These are phyloP conservation scores for Peronospora belbahrii DNA, from an alignment of 352 stramenopile genomes.

Conservation along the genomic window DNA sequence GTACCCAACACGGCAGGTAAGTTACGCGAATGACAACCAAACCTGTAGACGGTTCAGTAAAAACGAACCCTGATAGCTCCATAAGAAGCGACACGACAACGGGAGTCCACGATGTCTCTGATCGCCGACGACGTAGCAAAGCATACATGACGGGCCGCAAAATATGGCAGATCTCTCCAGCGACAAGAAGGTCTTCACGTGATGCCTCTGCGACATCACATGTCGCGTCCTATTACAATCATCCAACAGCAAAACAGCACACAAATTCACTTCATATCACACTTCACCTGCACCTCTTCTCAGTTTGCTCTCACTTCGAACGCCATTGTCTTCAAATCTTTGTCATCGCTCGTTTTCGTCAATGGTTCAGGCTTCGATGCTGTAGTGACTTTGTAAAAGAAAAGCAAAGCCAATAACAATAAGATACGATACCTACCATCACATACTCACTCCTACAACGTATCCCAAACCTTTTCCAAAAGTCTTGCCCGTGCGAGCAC, in stretches of 20 bases:
- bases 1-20: not conserved
- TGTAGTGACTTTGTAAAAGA: conserved; percentile 5
- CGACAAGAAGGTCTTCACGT: conserved; percentile 44
- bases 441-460: not conserved
- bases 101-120: conserved; percentile 54
- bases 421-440: not conserved
- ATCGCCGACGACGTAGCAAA: conserved; percentile 47
- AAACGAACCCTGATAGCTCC: conserved; percentile 47
- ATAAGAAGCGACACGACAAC: conserved; percentile 48
- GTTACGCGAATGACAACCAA: not conserved
- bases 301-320: conserved; percentile 34
- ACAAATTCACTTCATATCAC: not conserved
- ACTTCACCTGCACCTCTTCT: not conserved
- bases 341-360: conserved; percentile 18
- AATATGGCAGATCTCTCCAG: conserved; percentile 70
- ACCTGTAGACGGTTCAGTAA: not conserved
- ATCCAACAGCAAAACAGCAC: not conserved
- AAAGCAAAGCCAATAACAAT: conserved; percentile 1
- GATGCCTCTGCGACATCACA: conserved; percentile 25
- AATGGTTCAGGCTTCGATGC: conserved; percentile 20
- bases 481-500: conserved; percentile 59
- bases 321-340: conserved; percentile 35
- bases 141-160: conserved; percentile 67
- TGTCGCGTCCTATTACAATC: conserved; percentile 40
- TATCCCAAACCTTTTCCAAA: conserved; percentile 39